Conservation (phyloP, 23 red algal genomes). For the Gracilaria caudata region DNA sequence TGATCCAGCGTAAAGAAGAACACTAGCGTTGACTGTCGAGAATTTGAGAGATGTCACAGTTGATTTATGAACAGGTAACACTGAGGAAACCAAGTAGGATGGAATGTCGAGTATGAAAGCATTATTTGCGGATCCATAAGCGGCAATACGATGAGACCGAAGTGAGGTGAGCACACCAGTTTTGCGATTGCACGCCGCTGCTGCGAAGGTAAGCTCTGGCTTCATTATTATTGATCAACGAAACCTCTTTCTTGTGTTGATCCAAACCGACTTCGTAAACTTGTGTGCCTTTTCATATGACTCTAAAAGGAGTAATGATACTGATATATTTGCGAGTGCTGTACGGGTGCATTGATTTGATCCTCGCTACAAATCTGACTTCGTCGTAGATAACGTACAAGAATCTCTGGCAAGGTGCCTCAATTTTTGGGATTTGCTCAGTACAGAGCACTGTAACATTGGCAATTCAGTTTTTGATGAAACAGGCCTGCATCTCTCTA, state of each 20-base stretch:
- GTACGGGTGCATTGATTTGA: no score
- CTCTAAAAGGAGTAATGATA: no score
- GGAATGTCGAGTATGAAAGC: conserved; percentile 33
- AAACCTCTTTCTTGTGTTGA: background rate
- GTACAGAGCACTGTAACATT: no score
- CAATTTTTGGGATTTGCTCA: no score
- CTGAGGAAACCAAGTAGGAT: conserved; percentile 1
- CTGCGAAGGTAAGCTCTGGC: conserved; percentile 29
- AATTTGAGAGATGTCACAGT: conserved; percentile 41
- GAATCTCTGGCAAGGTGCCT: no score
- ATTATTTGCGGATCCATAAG: conserved; percentile 54
- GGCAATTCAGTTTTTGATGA: no score
- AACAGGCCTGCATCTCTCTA: no score
- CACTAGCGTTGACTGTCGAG: background rate
- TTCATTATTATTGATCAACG: background rate
- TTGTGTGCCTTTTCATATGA: no score
- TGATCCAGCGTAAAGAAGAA: conserved; percentile 33
- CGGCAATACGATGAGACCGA: background rate
- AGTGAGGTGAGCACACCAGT: conserved; percentile 27
- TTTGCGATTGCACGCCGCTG: conserved; percentile 41
- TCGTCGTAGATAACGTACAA: no score
- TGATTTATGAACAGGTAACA: conserved; percentile 32
- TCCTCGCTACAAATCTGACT: no score
- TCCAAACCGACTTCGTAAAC: no score
- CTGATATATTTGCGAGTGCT: no score